These are phyloP conservation scores for Pterocarpus macrocarpus DNA, from an alignment of 306 rosid genomes.

Conservation along the genomic window DNA sequence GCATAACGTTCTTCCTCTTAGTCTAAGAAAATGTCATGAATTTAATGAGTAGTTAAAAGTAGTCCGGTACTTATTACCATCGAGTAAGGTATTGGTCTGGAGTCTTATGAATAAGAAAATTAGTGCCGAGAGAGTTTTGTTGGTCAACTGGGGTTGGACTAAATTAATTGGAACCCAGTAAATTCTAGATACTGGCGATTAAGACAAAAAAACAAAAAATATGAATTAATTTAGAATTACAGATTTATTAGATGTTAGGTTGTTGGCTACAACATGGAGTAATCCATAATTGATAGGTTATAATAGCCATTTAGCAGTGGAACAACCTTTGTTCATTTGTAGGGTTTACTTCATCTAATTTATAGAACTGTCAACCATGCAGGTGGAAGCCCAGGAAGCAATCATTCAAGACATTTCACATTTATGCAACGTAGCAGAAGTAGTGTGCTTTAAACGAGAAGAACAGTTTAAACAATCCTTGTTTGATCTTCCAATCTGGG, in stretches of 20 bases:
- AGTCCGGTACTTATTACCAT: no score
- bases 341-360: slow-evolving; percentile 35
- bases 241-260: background rate
- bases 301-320: no score
- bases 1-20: slow-evolving; percentile 2
- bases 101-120: no score
- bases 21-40: background rate
- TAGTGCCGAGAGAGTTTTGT: background rate
- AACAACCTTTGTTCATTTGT: background rate
- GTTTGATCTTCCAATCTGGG: slow-evolving; percentile 79
- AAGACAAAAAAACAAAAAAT: no score
- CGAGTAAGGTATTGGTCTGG: no score
- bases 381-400: slow-evolving; percentile 83
- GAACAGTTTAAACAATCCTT: slow-evolving; percentile 58
- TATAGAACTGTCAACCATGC: slow-evolving; percentile 21
- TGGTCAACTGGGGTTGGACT: background rate
- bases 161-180: background rate
- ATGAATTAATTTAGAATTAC: background rate
- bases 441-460: slow-evolving; percentile 59
- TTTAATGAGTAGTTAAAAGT: background rate
- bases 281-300: slow-evolving; percentile 5
- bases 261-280: background rate
- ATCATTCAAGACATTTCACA: slow-evolving; percentile 61
- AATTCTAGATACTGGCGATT: background rate
- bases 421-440: slow-evolving; percentile 75